Evolutionary conservation across 805 yeast genomes (phyloP), one percentile per base, ranked within the genome.

Genomic region (Kockiozyma suomiensis): DNA sequence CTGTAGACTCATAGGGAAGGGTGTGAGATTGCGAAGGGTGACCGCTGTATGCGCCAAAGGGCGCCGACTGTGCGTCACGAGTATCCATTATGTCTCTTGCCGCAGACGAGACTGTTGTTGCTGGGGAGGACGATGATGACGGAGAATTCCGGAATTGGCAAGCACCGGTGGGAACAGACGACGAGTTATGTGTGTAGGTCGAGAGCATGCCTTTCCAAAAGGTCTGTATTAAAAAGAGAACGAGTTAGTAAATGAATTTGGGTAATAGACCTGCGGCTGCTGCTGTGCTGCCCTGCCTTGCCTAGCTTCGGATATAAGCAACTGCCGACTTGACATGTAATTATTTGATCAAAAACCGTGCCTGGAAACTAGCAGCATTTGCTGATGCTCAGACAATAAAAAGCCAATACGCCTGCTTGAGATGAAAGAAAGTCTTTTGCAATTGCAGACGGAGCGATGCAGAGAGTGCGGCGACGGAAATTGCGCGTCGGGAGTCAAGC

Each of bases 1-100:
- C 63, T 10, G 59, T 26, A 28, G 42, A 23, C 8, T 59, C 63
- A 45, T 59, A 59, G 32, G 50, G 59, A 37, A 48, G 19, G 17
- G 60, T 4, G 30, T 59, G 63, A 4, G 57, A 26, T 28, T 49
- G 63, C 4, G 56, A 28, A 8, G 56, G 28, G 7, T 37, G 26
- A 12, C 50, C 58, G 28, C 46, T 37, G 32, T 59, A 59, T 17
- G 51, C 21, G 23, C 52, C 54, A 52, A 56, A 59, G n/a, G 64
- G 50, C 12, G 52, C 33, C n/a, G 59, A 21, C 25, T 56, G 64
- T 10, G 64, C 30, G 54, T 59, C 64, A 33, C 64, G 62, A 15
- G 59, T 23, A 54, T 59, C 64, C 64, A 59, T 59, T 17, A 56
- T 59, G 42, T 19, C 17, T 17, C 38, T 3, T 43, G 43, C 7